phyloP scores from a whole-genome alignment of 768 basidiomycete species.

The Xanthoconium purpureum region DNA sequence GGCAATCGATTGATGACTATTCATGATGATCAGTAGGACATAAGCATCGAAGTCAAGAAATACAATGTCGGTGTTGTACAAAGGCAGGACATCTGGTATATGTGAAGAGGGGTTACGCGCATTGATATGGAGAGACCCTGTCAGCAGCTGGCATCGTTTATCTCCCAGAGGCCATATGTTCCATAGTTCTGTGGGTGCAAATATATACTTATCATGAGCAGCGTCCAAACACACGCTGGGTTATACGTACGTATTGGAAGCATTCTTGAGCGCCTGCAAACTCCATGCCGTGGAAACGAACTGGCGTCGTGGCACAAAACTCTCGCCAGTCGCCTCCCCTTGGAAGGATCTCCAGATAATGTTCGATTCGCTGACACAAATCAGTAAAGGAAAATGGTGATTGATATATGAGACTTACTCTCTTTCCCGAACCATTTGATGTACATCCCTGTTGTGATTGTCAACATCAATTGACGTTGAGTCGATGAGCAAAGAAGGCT shows the following conservation, averaged over 20 bases:
- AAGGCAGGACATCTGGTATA: too few relatives aligned
- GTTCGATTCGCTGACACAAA: slow-evolving; percentile 29
- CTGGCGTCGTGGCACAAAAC: slow-evolving; percentile 35
- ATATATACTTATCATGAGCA: neutral
- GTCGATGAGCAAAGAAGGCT: neutral
- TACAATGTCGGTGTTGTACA: neutral
- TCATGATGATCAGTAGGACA: neutral
- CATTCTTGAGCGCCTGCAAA: slow-evolving; percentile 27
- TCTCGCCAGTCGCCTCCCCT: slow-evolving; percentile 28
- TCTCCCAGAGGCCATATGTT: slow-evolving; percentile 25
- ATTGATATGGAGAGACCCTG: too few relatives aligned
- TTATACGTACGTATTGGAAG: slow-evolving; percentile 14
- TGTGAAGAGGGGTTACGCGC: neutral
- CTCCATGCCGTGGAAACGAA: slow-evolving; percentile 21
- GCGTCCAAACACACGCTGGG: neutral
- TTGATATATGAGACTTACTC: slow-evolving; percentile 10
- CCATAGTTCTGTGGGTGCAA: slow-evolving; percentile 5
- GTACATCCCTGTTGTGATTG: slow-evolving; percentile 22
- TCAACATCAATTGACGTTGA: neutral
- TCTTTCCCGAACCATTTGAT: slow-evolving; percentile 22
- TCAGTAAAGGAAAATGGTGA: neutral
- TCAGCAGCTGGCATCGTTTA: slow-evolving; percentile 17
- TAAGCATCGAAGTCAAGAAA: neutral
- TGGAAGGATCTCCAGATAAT: slow-evolving; percentile 29
- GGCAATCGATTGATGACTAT: neutral